Percentiles rank a stretch among this genome's conserved stretches.
Conservation (phyloP, 768 basidiomycete species). For the Fomitopsis pulvina region DNA sequence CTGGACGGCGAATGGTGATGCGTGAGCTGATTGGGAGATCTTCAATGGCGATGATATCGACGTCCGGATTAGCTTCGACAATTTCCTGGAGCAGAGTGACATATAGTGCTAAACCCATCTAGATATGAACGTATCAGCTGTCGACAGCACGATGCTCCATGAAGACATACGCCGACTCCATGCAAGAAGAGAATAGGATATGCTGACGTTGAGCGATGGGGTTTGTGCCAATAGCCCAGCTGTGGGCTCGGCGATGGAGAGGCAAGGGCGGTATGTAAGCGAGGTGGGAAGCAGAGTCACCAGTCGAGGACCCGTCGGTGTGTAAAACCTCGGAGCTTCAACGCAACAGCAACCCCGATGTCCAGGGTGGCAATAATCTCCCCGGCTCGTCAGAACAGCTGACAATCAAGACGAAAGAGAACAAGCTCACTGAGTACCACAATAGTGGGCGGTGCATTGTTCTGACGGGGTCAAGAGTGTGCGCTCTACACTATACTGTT, state of each 20-base stretch:
- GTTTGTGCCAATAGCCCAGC: constrained; percentile 41
- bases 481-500: constrained; percentile 37
- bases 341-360: constrained; percentile 31
- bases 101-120: constrained; percentile 63
- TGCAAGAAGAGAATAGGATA: constrained; percentile 56
- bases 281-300: constrained; percentile 46
- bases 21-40: constrained; percentile 54
- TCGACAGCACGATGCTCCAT: constrained; percentile 4
- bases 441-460: constrained; percentile 50
- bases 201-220: constrained; percentile 40
- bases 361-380: constrained; percentile 55
- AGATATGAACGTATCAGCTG: background rate
- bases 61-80: constrained; percentile 36
- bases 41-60: constrained; percentile 55
- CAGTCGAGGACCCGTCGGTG: constrained; percentile 38
- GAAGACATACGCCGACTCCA: constrained; percentile 49
- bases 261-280: constrained; percentile 41
- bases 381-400: background rate
- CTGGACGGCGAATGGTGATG: constrained; percentile 47
- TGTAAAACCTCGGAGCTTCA: constrained; percentile 42
- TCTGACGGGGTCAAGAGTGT: constrained; percentile 49
- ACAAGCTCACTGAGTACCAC: constrained; percentile 51
- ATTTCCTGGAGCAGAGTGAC: constrained; percentile 43
- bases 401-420: background rate
- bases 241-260: constrained; percentile 26